Percentiles rank a stretch among this genome's conserved stretches.
Conservation (phyloP, 768 basidiomycete genomes). For the Boletus coccyginus region DNA sequence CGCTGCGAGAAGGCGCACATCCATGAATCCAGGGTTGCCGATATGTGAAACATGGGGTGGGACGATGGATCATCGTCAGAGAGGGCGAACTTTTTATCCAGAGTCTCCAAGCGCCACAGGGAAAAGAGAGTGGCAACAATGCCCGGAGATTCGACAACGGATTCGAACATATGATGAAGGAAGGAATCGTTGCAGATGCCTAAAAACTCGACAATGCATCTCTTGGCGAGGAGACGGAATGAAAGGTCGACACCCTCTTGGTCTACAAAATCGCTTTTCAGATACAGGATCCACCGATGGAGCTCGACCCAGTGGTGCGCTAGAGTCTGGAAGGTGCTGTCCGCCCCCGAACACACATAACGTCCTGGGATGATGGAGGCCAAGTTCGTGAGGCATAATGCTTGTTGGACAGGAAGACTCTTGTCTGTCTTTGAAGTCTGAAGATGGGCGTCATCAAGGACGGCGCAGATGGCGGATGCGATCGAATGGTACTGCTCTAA, state of each 20-base stretch:
- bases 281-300: slow-evolving; percentile 25
- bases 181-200: slow-evolving; percentile 13
- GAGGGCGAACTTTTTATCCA: slow-evolving; percentile 17
- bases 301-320: slow-evolving; percentile 17
- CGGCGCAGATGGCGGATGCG: slow-evolving; percentile 17
- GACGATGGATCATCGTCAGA: slow-evolving; percentile 3
- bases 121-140: slow-evolving; percentile 22
- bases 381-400: slow-evolving; percentile 16
- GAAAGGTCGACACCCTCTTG: slow-evolving; percentile 14
- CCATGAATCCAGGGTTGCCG: slow-evolving; percentile 25
- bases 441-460: slow-evolving; percentile 20
- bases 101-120: slow-evolving; percentile 27
- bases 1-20: slow-evolving; percentile 24
- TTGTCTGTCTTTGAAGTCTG: slow-evolving; percentile 10
- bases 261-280: slow-evolving; percentile 23
- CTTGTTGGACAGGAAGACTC: slow-evolving; percentile 20
- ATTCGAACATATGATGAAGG: slow-evolving; percentile 19
- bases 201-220: slow-evolving; percentile 19
- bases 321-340: slow-evolving; percentile 4
- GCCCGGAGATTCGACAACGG: slow-evolving; percentile 15
- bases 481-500: slow-evolving; percentile 17
- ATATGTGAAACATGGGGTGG: slow-evolving; percentile 1
- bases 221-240: slow-evolving; percentile 23
- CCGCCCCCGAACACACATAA: not conserved
- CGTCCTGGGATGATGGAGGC: slow-evolving; percentile 10